Base-by-base conservation (phyloP, 805 yeast genomes). In the Pichia cabralensis region DNA sequence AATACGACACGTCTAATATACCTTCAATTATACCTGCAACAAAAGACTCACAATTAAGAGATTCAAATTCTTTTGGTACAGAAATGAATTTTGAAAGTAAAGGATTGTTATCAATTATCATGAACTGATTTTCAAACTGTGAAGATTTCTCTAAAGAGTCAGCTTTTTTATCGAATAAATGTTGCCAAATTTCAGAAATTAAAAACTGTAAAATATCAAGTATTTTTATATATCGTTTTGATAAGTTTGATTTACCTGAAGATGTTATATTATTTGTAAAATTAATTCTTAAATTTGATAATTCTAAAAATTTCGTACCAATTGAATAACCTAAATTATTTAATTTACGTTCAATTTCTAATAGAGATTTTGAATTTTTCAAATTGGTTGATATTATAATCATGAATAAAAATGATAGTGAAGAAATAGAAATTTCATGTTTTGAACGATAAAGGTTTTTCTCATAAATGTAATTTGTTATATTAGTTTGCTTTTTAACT, bases 21-120 rank as follows among this genome's bases (percentile, higher is more conserved):
- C 94, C 94, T 53, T 85, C 95, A 26, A 84, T 67, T 12, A 85
- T 68, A 0, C 95, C 95, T 0, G 94, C 95, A 2, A 78, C 72
- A 50, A 80, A 82, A 0, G 95, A 88, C 12, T 80, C 76, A 49
- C 92, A 81, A 50, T 80, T 82, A 48, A 84, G 65, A 42, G 76
- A 76, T 9, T 81, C 76, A 50, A 79, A 75, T 43, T 85, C 94
- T 45, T 71, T 74, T 2, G 95, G 95, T 5, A 81, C 77, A 21
- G 82, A 74, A 9, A 85, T 74, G 50, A 67, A 85, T 46, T 71
- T 72, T n/a, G 82, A 67, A 26, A 84, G 64, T 30, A 81, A 46
- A 6, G 95, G 95, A 11, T 64, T 53, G 46, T 77, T 73, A 52
- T 85, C 95, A 13, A 74, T 75, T 40, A 85, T 80, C 94, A 85